Evolutionary conservation across 1,284 basidiomycete species (phyloP), one percentile per base, ranked within the genome.

Genomic region (Inonotus hispidus): DNA sequence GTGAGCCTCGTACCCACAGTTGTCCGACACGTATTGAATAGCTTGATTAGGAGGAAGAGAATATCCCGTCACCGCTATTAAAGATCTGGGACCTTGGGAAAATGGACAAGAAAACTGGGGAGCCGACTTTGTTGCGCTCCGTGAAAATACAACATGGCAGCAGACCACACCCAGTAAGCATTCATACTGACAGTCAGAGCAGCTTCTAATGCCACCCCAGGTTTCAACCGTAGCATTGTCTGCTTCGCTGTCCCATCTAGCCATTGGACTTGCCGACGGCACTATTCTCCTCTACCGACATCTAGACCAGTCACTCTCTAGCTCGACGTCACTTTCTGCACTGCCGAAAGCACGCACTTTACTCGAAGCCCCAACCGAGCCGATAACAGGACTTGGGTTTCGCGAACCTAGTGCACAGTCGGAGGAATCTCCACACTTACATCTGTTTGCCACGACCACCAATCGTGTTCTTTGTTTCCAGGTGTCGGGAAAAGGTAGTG

Each of bases 191-290:
- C 14, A 39, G 14, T 10, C 50, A 53, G 62, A 11, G 35, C 27
- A 27, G 16, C 14, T 45, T 47, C 64, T 54, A 35, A n/a, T 53
- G 52, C 45, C 45, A 54, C 45, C 7, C 1, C 58, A 93, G 90
- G 85, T 96, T 1, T 88, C 92, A 3, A 84, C 88, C 0, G 76
- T 97, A 11, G 90, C 95, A 0, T 77, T 95, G 27, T 92, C 95
- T 0, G 76, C 84, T 5, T 82, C 82, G n/a, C 79, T 98, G 0
- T 85, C 90, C 0, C 91, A 95, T 72, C 83, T 99, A 19, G 90
- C 95, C 3, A 82, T 98, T 45, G 96, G 94, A 7, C 82, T 98
- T 10, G 94, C 88, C 1, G 95, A 98, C 69, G 96, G 96, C n/a
- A 92, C 92, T 0, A 94, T 98, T 5, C 81, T 98, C 4, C 79